These are phyloP conservation scores for Penicillium psychrofluorescens DNA, from an alignment of 495 filamentous ascomycete species.

Conservation along the genomic window DNA sequence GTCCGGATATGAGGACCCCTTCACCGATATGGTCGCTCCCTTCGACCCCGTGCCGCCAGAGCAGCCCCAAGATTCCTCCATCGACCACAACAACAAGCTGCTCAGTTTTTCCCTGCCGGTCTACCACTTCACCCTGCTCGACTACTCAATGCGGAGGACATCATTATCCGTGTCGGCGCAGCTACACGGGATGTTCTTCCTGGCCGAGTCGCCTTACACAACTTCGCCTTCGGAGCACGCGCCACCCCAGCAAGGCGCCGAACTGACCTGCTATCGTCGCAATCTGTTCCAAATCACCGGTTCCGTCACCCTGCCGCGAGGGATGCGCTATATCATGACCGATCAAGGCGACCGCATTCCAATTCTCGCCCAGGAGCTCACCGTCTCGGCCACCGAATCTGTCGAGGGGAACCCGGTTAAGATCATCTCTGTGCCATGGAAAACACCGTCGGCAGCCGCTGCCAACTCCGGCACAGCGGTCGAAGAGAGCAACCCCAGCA, in stretches of 20 bases:
- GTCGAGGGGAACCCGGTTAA: conserved; percentile 83
- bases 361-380: conserved; percentile 66
- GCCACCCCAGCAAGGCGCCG: conserved; percentile 55
- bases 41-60: conserved; percentile 44
- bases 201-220: conserved; percentile 75
- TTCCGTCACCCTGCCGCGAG: conserved; percentile 67
- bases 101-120: conserved; percentile 69
- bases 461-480: conserved; percentile 50
- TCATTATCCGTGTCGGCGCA: conserved; percentile 68
- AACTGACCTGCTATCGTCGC: conserved; percentile 85
- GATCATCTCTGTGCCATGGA: conserved; percentile 91
- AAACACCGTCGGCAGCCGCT: conserved; percentile 55
- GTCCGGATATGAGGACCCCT: conserved; percentile 61
- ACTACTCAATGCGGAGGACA: conserved; percentile 55
- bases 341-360: conserved; percentile 71
- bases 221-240: conserved; percentile 55
- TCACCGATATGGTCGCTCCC: conserved; percentile 44
- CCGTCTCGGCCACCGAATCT: conserved; percentile 81
- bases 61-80: conserved; percentile 34
- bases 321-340: conserved; percentile 64
- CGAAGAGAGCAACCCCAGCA: conserved; percentile 37
- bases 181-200: conserved; percentile 91
- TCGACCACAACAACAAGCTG: conserved; percentile 70
- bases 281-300: conserved; percentile 89
- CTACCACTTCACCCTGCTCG: conserved; percentile 61